A percentile compares a stretch with the other conserved stretches of the same genome.
phyloP scores from a whole-genome alignment of 1,139 yeast species.

The Candida frijolesensis region DNA sequence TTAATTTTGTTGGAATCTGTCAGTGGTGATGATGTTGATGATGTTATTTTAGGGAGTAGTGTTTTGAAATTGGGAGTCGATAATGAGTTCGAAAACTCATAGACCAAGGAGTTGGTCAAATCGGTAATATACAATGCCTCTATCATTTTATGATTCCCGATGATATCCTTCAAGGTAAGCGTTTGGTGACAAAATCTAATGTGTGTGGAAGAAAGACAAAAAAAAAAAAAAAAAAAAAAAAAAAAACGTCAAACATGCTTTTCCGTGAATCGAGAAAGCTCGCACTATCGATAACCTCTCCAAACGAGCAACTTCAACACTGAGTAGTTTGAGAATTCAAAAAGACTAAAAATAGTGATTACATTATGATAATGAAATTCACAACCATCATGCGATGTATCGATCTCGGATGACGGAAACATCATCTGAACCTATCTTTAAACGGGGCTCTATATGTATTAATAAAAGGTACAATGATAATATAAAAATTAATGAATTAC shows the following conservation, averaged over 20 bases:
- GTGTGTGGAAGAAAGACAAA: background rate
- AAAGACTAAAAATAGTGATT: no score
- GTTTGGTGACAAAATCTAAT: background rate
- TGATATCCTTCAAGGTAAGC: background rate
- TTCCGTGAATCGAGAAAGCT: no score
- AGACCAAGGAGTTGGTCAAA: slow-evolving; percentile 51
- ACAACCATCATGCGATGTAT: no score
- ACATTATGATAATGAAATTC: no score
- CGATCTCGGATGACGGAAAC: no score
- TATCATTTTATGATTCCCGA: slow-evolving; percentile 22
- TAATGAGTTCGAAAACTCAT: slow-evolving; percentile 57
- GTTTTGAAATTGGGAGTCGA: slow-evolving; percentile 53
- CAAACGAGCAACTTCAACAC: no score
- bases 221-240: no score
- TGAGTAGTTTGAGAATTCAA: no score
- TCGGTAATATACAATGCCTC: slow-evolving; percentile 72
- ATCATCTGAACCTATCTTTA: background rate
- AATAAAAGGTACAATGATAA: background rate
- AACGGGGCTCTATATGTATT: background rate
- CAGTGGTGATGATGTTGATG: background rate
- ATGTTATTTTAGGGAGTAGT: slow-evolving; percentile 25
- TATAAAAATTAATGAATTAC: background rate
- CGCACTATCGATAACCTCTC: no score
- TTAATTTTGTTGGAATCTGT: slow-evolving; percentile 10
- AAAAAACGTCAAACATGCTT: no score